These are phyloP conservation scores for Syzygium oleosum DNA, from an alignment of 345 rosid species.

Conservation along the genomic window DNA sequence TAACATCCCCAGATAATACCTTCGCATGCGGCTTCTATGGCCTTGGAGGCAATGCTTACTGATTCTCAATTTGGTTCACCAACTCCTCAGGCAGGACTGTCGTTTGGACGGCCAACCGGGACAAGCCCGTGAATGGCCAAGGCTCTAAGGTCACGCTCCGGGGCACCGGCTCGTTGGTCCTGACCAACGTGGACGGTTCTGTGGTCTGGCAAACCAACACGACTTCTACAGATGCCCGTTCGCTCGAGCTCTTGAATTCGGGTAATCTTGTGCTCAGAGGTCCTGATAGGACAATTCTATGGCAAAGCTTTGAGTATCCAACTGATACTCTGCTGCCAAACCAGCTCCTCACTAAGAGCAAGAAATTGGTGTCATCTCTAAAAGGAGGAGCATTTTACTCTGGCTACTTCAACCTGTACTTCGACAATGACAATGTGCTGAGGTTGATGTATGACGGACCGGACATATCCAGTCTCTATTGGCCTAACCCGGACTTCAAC, in stretches of 20 bases:
- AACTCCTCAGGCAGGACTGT: slow-evolving; percentile 16
- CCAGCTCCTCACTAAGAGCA: slow-evolving; percentile 21
- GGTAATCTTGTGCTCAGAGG: slow-evolving; percentile 31
- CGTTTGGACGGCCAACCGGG: slow-evolving; percentile 38
- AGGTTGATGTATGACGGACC: slow-evolving; percentile 30
- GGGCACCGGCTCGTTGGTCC: slow-evolving; percentile 17
- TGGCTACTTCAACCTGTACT: slow-evolving; percentile 1
- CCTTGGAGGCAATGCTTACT: slow-evolving; percentile 29
- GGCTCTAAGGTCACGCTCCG: slow-evolving; percentile 26
- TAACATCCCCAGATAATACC: slow-evolving; percentile 19
- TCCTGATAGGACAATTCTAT: slow-evolving; percentile 6
- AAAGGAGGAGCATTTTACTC: slow-evolving; percentile 8
- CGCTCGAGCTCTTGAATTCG: slow-evolving; percentile 26
- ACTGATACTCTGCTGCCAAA: slow-evolving; percentile 36
- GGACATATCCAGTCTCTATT: slow-evolving; percentile 29
- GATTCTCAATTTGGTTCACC: slow-evolving; percentile 39
- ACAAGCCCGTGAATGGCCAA: slow-evolving; percentile 23
- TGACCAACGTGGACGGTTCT: slow-evolving; percentile 25
- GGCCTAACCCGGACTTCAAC: slow-evolving; percentile 16
- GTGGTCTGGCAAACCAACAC: slow-evolving; percentile 25
- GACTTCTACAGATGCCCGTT: neutral
- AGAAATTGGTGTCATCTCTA: slow-evolving; percentile 15
- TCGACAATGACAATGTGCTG: slow-evolving; percentile 30
- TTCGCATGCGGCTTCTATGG: slow-evolving; percentile 37
- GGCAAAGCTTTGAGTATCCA: slow-evolving; percentile 42